Conservation (phyloP, 345 rosid species). For the Rhizophora apiculata region DNA sequence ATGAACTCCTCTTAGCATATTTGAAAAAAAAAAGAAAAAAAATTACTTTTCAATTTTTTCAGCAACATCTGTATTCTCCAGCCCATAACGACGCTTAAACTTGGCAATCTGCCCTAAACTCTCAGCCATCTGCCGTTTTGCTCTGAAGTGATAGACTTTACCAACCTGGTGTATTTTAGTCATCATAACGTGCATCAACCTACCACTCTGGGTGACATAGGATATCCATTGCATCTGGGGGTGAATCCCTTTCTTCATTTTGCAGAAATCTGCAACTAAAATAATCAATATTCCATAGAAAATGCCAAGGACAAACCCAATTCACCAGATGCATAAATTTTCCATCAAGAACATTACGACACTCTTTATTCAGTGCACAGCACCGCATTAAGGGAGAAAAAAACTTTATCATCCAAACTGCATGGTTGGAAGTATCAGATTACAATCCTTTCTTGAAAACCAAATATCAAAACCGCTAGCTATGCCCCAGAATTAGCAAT, state of each 20-base stretch:
- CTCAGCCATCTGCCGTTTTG: constrained; percentile 84
- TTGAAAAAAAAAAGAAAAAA: neutral
- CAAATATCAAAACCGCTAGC: too few relatives aligned
- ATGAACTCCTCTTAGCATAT: neutral
- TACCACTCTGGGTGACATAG: constrained; percentile 82
- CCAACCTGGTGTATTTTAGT: constrained; percentile 77
- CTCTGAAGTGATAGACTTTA: constrained; percentile 82
- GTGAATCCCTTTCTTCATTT: constrained; percentile 92
- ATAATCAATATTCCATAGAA: too few relatives aligned
- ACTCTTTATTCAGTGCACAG: too few relatives aligned
- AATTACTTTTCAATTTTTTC: constrained; percentile 29
- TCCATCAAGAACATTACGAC: too few relatives aligned
- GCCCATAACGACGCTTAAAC: constrained; percentile 75
- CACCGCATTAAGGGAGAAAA: too few relatives aligned
- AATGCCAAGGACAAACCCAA: too few relatives aligned
- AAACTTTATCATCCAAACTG: too few relatives aligned
- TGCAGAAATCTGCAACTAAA: constrained; percentile 6
- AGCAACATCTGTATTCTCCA: constrained; percentile 41
- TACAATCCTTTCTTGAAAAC: too few relatives aligned
- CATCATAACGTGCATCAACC: constrained; percentile 88
- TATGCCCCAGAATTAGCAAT: too few relatives aligned
- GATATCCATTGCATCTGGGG: constrained; percentile 98
- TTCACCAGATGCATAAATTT: too few relatives aligned
- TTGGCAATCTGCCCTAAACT: constrained; percentile 81
- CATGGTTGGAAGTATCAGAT: too few relatives aligned